A percentile compares a stretch with the other conserved stretches of the same genome.
phyloP scores from a whole-genome alignment of 495 filamentous ascomycete species.

The Aspergillus panamensis region DNA sequence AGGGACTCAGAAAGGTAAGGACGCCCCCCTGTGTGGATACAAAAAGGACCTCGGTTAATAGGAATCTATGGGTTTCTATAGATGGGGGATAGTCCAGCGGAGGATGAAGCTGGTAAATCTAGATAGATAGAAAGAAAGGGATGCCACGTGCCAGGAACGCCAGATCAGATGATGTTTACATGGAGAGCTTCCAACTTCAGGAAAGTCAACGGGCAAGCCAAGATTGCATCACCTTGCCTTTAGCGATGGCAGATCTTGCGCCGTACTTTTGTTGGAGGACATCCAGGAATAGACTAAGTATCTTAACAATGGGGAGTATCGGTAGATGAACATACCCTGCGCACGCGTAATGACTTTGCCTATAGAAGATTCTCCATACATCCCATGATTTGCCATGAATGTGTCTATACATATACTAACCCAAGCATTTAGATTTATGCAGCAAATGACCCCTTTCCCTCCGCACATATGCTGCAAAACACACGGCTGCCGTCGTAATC shows the following conservation, averaged over 20 bases:
- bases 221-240: neutral
- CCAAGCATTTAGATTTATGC: constrained; percentile 42
- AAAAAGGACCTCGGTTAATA: neutral
- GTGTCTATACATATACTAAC: neutral
- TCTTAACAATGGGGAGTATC: too few relatives aligned
- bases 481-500: constrained; percentile 43
- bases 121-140: neutral
- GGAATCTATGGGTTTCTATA: neutral
- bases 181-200: neutral
- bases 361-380: too few relatives aligned
- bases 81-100: neutral
- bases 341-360: too few relatives aligned
- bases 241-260: neutral
- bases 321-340: too few relatives aligned
- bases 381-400: too few relatives aligned
- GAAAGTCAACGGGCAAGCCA: neutral
- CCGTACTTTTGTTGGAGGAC: too few relatives aligned
- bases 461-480: constrained; percentile 56
- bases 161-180: constrained; percentile 6
- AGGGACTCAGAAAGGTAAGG: constrained; percentile 45
- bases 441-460: constrained; percentile 60
- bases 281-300: too few relatives aligned
- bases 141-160: constrained; percentile 11
- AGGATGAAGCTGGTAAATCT: neutral
- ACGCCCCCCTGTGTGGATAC: constrained; percentile 38